Base-by-base conservation (phyloP, 148 eudicot species). In the Spergularia marina region DNA sequence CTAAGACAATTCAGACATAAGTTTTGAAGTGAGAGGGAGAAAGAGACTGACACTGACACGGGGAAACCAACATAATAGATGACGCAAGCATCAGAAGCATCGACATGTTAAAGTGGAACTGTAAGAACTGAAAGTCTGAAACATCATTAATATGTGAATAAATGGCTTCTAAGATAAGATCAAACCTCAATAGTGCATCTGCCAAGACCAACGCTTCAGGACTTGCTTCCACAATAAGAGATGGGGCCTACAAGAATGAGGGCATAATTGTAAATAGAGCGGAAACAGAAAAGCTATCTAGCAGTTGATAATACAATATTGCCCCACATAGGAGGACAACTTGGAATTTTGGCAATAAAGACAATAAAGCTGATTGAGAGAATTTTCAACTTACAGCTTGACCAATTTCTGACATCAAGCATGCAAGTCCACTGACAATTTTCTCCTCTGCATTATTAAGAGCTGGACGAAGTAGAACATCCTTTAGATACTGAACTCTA, bases 321-420 rank as follows among this genome's bases (percentile, higher is more conserved):
- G 52, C 54, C 49, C 4, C 60, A 67, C 62, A 53, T 64, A 30
- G 54, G 68, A 68, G 20, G 57, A 58, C 17, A 77, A 56, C 36
- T 41, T 75, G 18, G 74, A 74, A 68, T 20, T 65, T 52, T 15
- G 23, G 51, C 51, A 68, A 54, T 66, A 53, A 21, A 76, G 56
- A 54, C 49, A 56, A 25, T 21, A 56, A 62, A 49, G 44, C 13
- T 54, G 62, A 65, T 41, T 55, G 10, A 72, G 18, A 59, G 64
- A 20, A 68, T 12, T 18, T 17, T 74, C 64, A 80, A 86, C 99
- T 92, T 87, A 95, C 99, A 59, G 99, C 94, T 82, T 95, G 99
- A 76, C 99, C 99, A 85, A 86, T 92, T 89, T 95, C 99, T 34
- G 99, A 92, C 96, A 95, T 84, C 85, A 95, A 86, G 82, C 92